Percentiles rank a stretch among this genome's conserved stretches.
Conservation (phyloP, 2,329 filamentous ascomycete genomes). For the Alternaria consortialis region DNA sequence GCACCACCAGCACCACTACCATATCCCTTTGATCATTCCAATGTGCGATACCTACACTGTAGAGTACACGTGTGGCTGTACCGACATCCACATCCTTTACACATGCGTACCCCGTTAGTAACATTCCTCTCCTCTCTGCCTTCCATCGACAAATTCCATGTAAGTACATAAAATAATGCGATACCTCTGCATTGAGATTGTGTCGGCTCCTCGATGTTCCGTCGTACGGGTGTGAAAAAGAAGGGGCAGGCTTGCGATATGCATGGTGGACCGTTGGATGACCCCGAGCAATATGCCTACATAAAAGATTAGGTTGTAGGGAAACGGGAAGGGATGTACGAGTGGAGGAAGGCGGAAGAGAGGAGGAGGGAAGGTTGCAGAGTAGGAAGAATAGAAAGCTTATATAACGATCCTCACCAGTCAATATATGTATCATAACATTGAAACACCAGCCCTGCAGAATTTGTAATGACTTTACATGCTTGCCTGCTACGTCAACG, state of each 20-base stretch:
- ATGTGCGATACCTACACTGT: conserved; percentile 6
- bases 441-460: too few species aligned
- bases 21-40: neutral
- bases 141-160: too few species aligned
- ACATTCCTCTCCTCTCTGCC: too few species aligned
- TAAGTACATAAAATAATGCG: too few species aligned
- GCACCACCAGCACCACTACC: neutral
- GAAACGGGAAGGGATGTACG: neutral
- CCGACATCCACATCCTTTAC: neutral
- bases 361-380: too few species aligned
- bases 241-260: neutral
- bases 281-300: neutral
- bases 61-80: conserved; percentile 4
- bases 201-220: neutral
- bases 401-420: too few species aligned
- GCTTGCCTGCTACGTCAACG: too few species aligned
- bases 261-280: neutral
- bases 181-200: neutral
- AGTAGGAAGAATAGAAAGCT: too few species aligned
- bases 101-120: neutral
- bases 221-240: too few species aligned
- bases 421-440: too few species aligned
- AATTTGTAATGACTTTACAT: too few species aligned
- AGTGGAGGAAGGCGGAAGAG: neutral
- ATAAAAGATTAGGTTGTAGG: neutral